Percentiles rank a stretch among this genome's conserved stretches.
Evolutionary conservation across 352 stramenopile genomes (phyloP).

Genomic region (Phytophthora ramorum): DNA sequence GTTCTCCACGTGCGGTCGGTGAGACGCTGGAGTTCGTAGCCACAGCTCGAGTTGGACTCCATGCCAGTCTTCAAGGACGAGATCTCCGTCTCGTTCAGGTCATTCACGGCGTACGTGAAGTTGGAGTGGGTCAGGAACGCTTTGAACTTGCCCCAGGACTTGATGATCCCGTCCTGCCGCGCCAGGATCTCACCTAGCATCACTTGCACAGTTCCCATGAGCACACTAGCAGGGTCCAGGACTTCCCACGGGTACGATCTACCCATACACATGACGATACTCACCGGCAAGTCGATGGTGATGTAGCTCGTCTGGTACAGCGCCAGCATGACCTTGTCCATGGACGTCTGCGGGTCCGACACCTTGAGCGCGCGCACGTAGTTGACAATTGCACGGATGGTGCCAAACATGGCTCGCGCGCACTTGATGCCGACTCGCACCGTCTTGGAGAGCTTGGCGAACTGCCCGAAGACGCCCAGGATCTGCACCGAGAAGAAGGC

Average conservation of each 20-base stretch:
- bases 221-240: constrained; percentile 32
- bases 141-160: constrained; percentile 36
- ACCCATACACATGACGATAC: constrained; percentile 38
- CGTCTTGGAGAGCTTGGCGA: constrained; percentile 13
- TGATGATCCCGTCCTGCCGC: constrained; percentile 26
- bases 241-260: constrained; percentile 30
- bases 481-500: constrained; percentile 39
- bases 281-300: constrained; percentile 42
- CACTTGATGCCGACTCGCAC: constrained; percentile 27
- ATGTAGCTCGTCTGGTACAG: constrained; percentile 46
- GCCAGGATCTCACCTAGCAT: constrained; percentile 32
- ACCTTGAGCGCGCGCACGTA: constrained; percentile 34
- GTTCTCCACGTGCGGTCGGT: constrained; percentile 41
- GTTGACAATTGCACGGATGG: constrained; percentile 37
- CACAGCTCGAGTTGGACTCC: constrained; percentile 41
- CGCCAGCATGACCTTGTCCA: constrained; percentile 33
- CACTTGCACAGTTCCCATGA: constrained; percentile 32
- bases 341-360: constrained; percentile 22
- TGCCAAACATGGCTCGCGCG: constrained; percentile 15
- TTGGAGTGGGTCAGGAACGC: constrained; percentile 31
- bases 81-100: constrained; percentile 44
- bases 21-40: constrained; percentile 43
- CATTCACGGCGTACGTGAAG: constrained; percentile 40
- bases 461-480: constrained; percentile 39
- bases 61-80: constrained; percentile 43